A percentile compares a stretch with the other conserved stretches of the same genome.
These are phyloP conservation scores for Candida silvicultrix DNA, from an alignment of 805 yeast genomes.

Conservation along the genomic window DNA sequence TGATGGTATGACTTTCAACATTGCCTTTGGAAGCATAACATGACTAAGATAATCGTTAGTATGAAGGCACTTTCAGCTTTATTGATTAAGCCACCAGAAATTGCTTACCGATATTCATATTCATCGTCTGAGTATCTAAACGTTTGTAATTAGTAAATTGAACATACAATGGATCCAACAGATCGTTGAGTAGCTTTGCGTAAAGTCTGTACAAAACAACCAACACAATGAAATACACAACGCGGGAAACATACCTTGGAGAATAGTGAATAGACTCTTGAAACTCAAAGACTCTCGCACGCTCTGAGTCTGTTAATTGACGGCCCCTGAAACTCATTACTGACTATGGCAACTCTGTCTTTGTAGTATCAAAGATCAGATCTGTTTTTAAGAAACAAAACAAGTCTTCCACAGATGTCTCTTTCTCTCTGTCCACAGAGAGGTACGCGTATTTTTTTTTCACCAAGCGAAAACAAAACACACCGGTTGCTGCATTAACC, in stretches of 20 bases:
- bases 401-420: not conserved
- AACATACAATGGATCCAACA: not conserved
- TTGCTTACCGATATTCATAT: slow-evolving; percentile 62
- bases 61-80: slow-evolving; percentile 1
- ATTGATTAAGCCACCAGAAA: not conserved
- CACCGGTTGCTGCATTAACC: not conserved
- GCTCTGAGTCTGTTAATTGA: slow-evolving; percentile 73
- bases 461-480: not conserved
- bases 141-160: slow-evolving; percentile 2
- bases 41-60: slow-evolving; percentile 42
- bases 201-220: no score
- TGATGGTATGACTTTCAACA: slow-evolving; percentile 89
- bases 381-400: not conserved
- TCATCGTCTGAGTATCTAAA: slow-evolving; percentile 81
- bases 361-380: not conserved
- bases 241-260: slow-evolving; percentile 43
- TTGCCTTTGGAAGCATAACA: slow-evolving; percentile 92
- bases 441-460: not conserved
- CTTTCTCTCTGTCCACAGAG: no score
- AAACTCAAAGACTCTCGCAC: slow-evolving; percentile 82
- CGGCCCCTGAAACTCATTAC: slow-evolving; percentile 45
- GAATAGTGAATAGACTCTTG: slow-evolving; percentile 94
- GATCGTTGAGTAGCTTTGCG: no score
- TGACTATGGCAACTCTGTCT: not conserved
- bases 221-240: not conserved